Percentiles rank a stretch among this genome's conserved stretches.
These are phyloP conservation scores for Fusarium illudens DNA, from an alignment of 2,329 filamentous ascomycete species.

Conservation along the genomic window DNA sequence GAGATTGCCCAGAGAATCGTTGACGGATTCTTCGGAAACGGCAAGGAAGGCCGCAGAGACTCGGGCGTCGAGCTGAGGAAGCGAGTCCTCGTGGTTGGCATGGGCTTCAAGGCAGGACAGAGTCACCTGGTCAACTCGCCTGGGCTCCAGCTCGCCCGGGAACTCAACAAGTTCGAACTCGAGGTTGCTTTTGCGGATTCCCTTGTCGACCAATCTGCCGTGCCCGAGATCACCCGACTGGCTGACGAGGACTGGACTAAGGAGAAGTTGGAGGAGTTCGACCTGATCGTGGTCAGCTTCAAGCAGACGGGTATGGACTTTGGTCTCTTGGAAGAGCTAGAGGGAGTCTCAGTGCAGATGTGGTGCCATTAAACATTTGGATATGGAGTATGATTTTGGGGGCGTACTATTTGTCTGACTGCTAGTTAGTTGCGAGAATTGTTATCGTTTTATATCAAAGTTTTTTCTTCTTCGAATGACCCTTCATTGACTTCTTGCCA, in stretches of 20 bases:
- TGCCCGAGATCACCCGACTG: constrained; percentile 25
- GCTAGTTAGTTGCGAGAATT: neutral
- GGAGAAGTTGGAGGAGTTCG: constrained; percentile 27
- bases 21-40: neutral
- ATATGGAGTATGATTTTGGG: neutral
- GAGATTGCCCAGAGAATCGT: constrained; percentile 18
- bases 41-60: constrained; percentile 8
- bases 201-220: constrained; percentile 23
- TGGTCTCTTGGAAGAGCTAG: constrained; percentile 6
- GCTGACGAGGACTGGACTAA: constrained; percentile 26
- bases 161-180: constrained; percentile 22
- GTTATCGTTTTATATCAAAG: neutral
- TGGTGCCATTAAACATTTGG: constrained; percentile 20
- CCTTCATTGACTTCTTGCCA: no score
- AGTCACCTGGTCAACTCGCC: constrained; percentile 36
- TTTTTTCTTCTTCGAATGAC: no score
- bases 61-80: constrained; percentile 18
- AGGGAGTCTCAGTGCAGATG: constrained; percentile 21
- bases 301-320: constrained; percentile 30
- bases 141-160: constrained; percentile 20
- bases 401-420: neutral
- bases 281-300: constrained; percentile 30
- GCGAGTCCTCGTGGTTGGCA: constrained; percentile 26
- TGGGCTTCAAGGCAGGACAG: constrained; percentile 39
- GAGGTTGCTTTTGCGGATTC: constrained; percentile 33